Evolutionary conservation across 148 eudicot species (phyloP), one percentile per base, ranked within the genome.

Genomic region (Camellia japonica): DNA sequence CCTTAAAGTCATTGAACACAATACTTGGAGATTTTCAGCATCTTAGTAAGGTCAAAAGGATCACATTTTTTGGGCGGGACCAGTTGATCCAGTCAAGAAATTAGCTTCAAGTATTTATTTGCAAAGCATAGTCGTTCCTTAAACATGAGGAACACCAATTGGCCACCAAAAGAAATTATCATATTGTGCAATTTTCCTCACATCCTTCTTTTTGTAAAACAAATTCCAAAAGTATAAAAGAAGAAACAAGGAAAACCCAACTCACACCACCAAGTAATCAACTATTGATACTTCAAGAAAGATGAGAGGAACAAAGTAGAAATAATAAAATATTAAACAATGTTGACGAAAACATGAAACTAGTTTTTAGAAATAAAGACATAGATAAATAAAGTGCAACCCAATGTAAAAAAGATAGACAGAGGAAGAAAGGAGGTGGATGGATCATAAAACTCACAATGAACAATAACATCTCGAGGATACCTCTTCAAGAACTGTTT

Each of bases 401-500:
- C 3, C 56, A 68, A 19, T 14, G 60, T 11, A 43, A 54, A n/a
- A 41, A 10, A 18, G 74, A 15, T 38, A 44, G 38, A 38, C 11
- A 63, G 19, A 16, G n/a, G 15, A 46, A 44, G 54, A 71, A 41
- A 14, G 16, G 46, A 56, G 52, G 62, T 10, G 23, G 41, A 69
- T 41, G 16, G 10, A 74, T 19, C 6, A 54, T 11, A 73, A 76
- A 78, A 41, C 95, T 91, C 88, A 96, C 99, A 87, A 73, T 94
- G 98, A 64, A 96, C 97, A 20, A 93, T 12, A 74, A 94, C 87
- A 71, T 96, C 90, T 8, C 80, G 55, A 3, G 99, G 99, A 83
- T 89, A 88, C 43, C 81, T 86, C 94, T 91, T 93, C 73, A 93
- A 81, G 68, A 96, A 89, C 69, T 92, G 95, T 88, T 93, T 92